Conservation (phyloP, 2,329 filamentous ascomycete species). For the Pochonia chlamydosporia region DNA sequence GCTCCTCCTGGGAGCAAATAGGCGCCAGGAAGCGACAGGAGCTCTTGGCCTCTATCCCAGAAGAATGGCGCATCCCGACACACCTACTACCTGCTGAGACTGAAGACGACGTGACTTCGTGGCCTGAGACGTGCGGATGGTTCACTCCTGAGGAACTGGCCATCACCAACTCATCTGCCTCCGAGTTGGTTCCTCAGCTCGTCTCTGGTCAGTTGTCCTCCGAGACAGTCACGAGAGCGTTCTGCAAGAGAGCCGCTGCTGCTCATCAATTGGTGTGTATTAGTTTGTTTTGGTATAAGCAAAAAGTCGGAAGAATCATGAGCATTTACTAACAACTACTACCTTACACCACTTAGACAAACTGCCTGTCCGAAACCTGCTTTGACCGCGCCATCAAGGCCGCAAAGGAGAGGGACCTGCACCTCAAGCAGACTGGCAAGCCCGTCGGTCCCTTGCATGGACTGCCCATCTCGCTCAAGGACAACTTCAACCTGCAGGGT, state of each 20-base stretch:
- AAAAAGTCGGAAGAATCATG: too few relatives aligned
- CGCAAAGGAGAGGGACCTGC: constrained; percentile 43
- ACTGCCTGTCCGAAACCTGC: constrained; percentile 48
- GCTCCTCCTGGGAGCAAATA: constrained; percentile 33
- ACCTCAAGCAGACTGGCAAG: constrained; percentile 40
- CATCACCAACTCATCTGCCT: constrained; percentile 40
- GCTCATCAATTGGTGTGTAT: constrained; percentile 52
- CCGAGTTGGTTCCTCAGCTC: constrained; percentile 32
- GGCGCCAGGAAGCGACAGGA: constrained; percentile 37
- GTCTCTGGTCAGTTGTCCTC: constrained; percentile 29
- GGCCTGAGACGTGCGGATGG: constrained; percentile 53
- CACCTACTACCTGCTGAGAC: constrained; percentile 46
- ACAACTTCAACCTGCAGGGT: constrained; percentile 60
- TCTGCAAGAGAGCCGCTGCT: constrained; percentile 46
- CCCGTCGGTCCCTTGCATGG: constrained; percentile 58
- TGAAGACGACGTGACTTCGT: constrained; percentile 50
- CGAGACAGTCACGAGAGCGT: constrained; percentile 40
- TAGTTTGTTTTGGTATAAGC: constrained; percentile 30
- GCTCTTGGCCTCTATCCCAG: constrained; percentile 44
- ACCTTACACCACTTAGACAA: constrained; percentile 26
- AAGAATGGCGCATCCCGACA: constrained; percentile 50
- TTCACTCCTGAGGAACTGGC: constrained; percentile 44
- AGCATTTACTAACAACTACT: too few relatives aligned
- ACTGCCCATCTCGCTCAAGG: constrained; percentile 62
- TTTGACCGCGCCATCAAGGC: constrained; percentile 46